Base-by-base conservation (phyloP, 495 filamentous ascomycete genomes). In the Aspergillus steynii region DNA sequence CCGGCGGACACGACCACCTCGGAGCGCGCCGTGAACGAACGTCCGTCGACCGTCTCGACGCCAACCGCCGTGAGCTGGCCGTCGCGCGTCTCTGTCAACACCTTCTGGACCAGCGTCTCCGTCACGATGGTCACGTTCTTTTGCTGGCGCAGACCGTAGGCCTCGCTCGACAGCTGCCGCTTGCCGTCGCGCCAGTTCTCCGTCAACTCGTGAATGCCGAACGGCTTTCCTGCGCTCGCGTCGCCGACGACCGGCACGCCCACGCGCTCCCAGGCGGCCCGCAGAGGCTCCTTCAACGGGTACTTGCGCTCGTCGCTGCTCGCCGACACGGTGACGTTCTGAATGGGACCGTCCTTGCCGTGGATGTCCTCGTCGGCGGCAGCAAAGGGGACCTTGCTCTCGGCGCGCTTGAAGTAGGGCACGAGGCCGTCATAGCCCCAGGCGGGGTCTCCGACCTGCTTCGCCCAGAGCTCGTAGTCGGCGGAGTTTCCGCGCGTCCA, bases 401-500 rank as follows among this genome's bases (percentile, higher is more conserved):
- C 75, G 0, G 68, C 61, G 61, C 53, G 62, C 29, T 63, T 61
- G 37, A 81, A 72, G 55, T 74, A 76, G 0, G 70, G 71, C 14
- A 79, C 65, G 3, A 76, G 60, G 0, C 64, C 45, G 65, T 42
- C 49, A 49, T 77, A 78, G 34, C 64, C 70, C 74, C 74, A 79
- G 5, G 68, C 50, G 5, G 46, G 0, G 54, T 78, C 71, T 0
- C 62, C 50, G 2, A 76, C 74, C 0, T 56, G 34, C n/a, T 58
- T 50, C 25, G 63, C 75, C 73, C 72, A 78, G 26, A 62, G 60
- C 32, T 79, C 70, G 51, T 73, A 79, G 51, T 78, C 74, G n/a
- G 55, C 61, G 2, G 61, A 63, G 45, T 68, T 53, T 6, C 77
- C 76, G 0, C 76, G 70, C 4, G 71, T 57, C 76, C 74, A 81